phyloP scores from a whole-genome alignment of 1,139 yeast species.

The Debaryomyces fabryi region DNA sequence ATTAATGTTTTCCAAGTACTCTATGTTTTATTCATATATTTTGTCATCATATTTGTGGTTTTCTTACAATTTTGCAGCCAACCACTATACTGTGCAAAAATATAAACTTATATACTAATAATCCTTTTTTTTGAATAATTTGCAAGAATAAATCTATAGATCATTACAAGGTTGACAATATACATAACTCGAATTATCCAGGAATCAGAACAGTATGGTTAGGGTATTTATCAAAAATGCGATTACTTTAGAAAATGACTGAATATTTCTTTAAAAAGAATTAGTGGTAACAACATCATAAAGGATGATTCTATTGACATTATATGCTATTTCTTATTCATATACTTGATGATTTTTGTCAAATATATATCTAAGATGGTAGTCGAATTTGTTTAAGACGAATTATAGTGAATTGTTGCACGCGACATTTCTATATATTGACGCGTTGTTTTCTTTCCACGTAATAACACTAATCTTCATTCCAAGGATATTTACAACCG shows the following conservation, averaged over 20 bases:
- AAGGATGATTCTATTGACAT: background rate
- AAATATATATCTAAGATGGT: background rate
- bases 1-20: background rate
- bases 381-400: background rate
- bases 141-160: background rate
- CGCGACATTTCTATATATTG: background rate
- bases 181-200: no score
- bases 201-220: no score
- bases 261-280: background rate
- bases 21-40: background rate
- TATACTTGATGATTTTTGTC: background rate
- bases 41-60: background rate
- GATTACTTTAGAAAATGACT: no score
- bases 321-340: background rate
- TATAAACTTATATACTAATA: background rate
- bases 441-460: conserved; percentile 4
- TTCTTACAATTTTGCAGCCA: background rate
- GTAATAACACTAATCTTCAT: background rate
- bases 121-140: background rate
- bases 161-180: no score
- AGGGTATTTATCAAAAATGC: no score
- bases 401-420: background rate
- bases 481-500: background rate
- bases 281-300: background rate
- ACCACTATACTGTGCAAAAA: background rate